Evolutionary conservation across 1,284 basidiomycete species (phyloP).

Genomic region (Ganoderma leucocontextum): DNA sequence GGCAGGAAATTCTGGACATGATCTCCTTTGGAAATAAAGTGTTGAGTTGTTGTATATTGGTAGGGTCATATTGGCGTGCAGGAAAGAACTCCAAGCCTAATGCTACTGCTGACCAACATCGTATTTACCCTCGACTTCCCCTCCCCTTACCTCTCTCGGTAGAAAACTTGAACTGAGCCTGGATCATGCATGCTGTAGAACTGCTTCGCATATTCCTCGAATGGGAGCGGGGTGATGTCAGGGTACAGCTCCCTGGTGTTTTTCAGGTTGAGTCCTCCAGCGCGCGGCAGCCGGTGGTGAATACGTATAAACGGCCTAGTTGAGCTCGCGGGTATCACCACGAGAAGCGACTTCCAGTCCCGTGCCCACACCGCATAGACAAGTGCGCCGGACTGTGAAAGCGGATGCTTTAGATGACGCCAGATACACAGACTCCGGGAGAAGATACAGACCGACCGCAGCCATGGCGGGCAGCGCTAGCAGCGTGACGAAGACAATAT

Average conservation of each 20-base stretch:
- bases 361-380: too few species aligned
- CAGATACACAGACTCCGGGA: too few species aligned
- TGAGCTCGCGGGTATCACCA: too few species aligned
- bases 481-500: slow-evolving; percentile 46
- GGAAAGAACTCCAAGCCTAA: neutral
- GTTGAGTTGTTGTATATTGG: neutral
- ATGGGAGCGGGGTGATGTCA: slow-evolving; percentile 23
- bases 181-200: slow-evolving; percentile 24
- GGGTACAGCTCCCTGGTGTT: slow-evolving; percentile 38
- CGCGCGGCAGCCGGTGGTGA: too few species aligned
- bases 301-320: too few species aligned
- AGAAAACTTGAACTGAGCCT: neutral
- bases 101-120: neutral
- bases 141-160: neutral
- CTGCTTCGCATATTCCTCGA: slow-evolving; percentile 33
- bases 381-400: too few species aligned
- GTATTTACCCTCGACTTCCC: too few species aligned
- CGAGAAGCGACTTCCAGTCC: too few species aligned
- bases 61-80: neutral
- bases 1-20: too few species aligned
- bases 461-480: slow-evolving; percentile 54
- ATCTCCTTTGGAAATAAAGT: neutral
- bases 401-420: too few species aligned
- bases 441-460: slow-evolving; percentile 26
- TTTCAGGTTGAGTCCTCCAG: too few species aligned